Evolutionary conservation across 208 protist species (phyloP).

Genomic region (Trypanosoma caninum): DNA sequence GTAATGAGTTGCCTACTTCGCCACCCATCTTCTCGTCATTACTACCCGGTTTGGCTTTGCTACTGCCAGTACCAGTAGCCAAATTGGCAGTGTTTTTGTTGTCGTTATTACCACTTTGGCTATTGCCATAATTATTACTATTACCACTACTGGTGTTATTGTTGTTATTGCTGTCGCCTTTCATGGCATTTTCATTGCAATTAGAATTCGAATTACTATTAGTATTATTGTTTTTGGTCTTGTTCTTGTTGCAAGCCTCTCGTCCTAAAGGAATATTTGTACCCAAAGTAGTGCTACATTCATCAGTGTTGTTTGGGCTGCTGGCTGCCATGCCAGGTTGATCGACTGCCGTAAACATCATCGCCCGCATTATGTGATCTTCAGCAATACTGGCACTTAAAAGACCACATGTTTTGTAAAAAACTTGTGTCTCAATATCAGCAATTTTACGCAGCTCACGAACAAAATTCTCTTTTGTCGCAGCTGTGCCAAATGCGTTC

Average conservation of each 20-base stretch:
- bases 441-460: conserved; percentile 73
- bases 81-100: no score
- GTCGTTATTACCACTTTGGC: no score
- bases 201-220: not conserved
- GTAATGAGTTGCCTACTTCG: no score
- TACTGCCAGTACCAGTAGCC: no score
- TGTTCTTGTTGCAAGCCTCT: conserved; percentile 7
- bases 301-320: conserved; percentile 28
- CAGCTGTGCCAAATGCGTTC: conserved; percentile 75
- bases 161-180: no score
- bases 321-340: conserved; percentile 14
- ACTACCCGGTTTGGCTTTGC: no score
- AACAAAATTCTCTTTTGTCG: conserved; percentile 67
- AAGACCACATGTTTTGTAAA: conserved; percentile 74
- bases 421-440: conserved; percentile 83
- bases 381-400: conserved; percentile 57
- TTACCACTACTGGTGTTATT: no score
- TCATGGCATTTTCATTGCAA: not conserved
- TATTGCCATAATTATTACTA: no score
- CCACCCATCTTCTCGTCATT: no score
- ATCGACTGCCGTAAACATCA: conserved; percentile 63
- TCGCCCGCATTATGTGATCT: conserved; percentile 59
- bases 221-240: conserved; percentile 5
- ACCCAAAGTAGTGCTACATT: not conserved
- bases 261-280: not conserved